Base-by-base conservation (phyloP, 2,329 filamentous ascomycete genomes). In the Fusarium luffae region DNA sequence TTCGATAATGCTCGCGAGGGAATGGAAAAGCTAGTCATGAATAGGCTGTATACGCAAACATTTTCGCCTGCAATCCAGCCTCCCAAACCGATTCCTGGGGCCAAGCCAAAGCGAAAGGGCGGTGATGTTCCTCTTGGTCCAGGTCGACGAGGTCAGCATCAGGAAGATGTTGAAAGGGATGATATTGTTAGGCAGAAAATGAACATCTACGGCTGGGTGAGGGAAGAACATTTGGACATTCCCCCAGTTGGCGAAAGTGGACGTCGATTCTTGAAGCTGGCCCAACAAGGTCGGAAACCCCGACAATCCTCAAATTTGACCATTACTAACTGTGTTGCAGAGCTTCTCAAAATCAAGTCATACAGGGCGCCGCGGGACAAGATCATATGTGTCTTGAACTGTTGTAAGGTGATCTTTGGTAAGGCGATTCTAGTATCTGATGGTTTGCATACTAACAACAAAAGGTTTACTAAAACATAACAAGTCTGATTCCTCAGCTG, bases 1-100 rank as follows among this genome's bases (percentile, higher is more conserved):
- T 99, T 99, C 74, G 96, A 99, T 80, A 99, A 99, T 79, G 96
- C 96, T 16, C 90, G 94, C 73, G 96, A 99, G 82, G 96, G 96
- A 34, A 99, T 99, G 96, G 96, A 99, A 83, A 99, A 99, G 79
- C 86, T 99, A 6, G 97, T 99, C 71, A 99, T 99, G 97, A 99
- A 99, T 78, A 86, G 97, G 59, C 83, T 99, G 7, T 99, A 99
- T 79, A 89, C 90, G 1, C 96, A 99, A 79, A 98, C 96, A 0
- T 99, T 99, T 78, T 98, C 95, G 0, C 96, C 96, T 0, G 93
- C 93, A 16, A 99, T 99, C 68, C 89, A 93, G 5, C 86, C 93
- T 1, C 91, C 93, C 5, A 92, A 93, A 66, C 90, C 91, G 4
- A 86, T 92, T 37, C 87, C 91, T 25, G 89, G 89, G 21, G 86